phyloP scores from a whole-genome alignment of 768 basidiomycete species.

The Dioszegia aurantiaca region DNA sequence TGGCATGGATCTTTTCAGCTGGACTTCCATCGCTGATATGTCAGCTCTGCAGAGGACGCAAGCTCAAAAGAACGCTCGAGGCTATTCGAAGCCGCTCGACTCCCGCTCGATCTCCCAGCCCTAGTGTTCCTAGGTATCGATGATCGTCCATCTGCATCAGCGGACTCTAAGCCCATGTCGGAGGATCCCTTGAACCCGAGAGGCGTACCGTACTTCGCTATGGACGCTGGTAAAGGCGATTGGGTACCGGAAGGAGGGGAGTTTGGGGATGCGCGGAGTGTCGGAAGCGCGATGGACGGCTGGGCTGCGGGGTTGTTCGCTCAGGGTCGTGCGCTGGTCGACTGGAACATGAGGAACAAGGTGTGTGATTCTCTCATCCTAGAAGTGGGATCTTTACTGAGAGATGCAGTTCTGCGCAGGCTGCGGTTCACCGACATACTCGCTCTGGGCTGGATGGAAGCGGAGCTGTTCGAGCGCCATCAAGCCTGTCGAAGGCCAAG shows the following conservation, averaged over 20 bases:
- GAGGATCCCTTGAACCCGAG: constrained; percentile 65
- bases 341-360: constrained; percentile 91
- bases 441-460: constrained; percentile 97
- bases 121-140: constrained; percentile 51
- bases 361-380: constrained; percentile 53
- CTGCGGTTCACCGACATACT: constrained; percentile 76
- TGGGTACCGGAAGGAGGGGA: constrained; percentile 52
- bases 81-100: constrained; percentile 53
- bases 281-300: constrained; percentile 55
- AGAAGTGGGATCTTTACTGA: no score
- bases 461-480: constrained; percentile 64
- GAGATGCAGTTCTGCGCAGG: constrained; percentile 75
- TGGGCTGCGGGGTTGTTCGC: constrained; percentile 76
- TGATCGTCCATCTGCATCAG: constrained; percentile 33
- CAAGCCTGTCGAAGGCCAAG: constrained; percentile 29
- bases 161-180: constrained; percentile 57
- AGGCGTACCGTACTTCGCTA: constrained; percentile 80
- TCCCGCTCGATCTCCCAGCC: constrained; percentile 28
- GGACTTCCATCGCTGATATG: neutral
- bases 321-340: constrained; percentile 72
- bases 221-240: constrained; percentile 62
- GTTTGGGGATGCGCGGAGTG: constrained; percentile 53
- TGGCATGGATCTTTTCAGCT: constrained; percentile 3
- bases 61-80: constrained; percentile 53
- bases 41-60: constrained; percentile 19